These are phyloP conservation scores for Pneumocystis oryctolagi DNA, from an alignment of 1,139 yeast species.

Conservation along the genomic window DNA sequence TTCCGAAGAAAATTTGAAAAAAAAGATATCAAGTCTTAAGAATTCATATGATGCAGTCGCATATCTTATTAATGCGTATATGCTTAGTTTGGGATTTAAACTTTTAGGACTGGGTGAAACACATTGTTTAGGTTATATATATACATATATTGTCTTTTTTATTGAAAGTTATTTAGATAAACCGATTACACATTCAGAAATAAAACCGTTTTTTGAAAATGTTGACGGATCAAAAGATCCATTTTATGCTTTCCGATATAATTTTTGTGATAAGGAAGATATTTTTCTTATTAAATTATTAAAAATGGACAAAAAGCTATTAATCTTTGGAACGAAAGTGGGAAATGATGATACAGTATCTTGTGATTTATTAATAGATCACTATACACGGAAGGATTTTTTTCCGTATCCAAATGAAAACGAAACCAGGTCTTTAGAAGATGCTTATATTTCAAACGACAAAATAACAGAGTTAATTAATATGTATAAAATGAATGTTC, in stretches of 20 bases:
- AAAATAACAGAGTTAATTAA: slow-evolving; percentile 7
- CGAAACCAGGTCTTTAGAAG: slow-evolving; percentile 2
- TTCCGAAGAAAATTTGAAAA: not conserved
- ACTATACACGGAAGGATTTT: slow-evolving; percentile 1
- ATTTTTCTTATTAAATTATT: slow-evolving; percentile 9
- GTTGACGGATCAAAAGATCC: slow-evolving; percentile 6
- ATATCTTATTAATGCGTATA: slow-evolving; percentile 12
- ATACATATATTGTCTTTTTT: not conserved
- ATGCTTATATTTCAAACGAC: slow-evolving; percentile 2
- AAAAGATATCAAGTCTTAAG: not conserved
- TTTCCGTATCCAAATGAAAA: slow-evolving; percentile 3
- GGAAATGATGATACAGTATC: slow-evolving; percentile 7
- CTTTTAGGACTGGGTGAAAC: slow-evolving; percentile 11
- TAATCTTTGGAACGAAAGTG: slow-evolving; percentile 12
- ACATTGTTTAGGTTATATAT: slow-evolving; percentile 2
- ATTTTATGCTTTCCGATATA: slow-evolving; percentile 11
- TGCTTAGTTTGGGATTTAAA: slow-evolving; percentile 14
- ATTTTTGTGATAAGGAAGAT: slow-evolving; percentile 8
- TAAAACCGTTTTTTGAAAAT: slow-evolving; percentile 2
- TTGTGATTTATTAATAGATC: slow-evolving; percentile 2
- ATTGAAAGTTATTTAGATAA: not conserved
- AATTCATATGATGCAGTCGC: slow-evolving; percentile 13
- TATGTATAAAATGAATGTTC: slow-evolving; percentile 9
- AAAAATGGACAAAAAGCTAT: slow-evolving; percentile 11
- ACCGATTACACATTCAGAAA: slow-evolving; percentile 1